These are phyloP conservation scores for Chrysoporthe puriensis DNA, from an alignment of 2,329 filamentous ascomycete genomes.

Conservation along the genomic window DNA sequence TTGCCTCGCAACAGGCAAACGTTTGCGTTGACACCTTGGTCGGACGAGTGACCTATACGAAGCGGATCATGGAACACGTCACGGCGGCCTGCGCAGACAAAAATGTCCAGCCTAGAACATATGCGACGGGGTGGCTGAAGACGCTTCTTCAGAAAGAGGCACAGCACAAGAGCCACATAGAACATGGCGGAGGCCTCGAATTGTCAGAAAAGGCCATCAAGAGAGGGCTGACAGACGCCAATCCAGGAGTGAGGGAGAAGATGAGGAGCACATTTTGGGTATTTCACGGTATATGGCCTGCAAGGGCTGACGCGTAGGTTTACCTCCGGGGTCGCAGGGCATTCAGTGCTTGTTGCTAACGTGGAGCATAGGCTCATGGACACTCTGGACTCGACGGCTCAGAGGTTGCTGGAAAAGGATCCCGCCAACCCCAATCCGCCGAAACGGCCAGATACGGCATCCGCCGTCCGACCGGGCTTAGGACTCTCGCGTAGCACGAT, in stretches of 20 bases:
- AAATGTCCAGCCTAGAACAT: constrained; percentile 84
- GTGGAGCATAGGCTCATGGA: constrained; percentile 68
- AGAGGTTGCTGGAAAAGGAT: constrained; percentile 80
- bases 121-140: constrained; percentile 80
- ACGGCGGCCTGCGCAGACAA: constrained; percentile 86
- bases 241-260: constrained; percentile 85
- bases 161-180: constrained; percentile 78
- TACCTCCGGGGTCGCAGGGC: not conserved
- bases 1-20: constrained; percentile 83
- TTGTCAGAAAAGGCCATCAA: constrained; percentile 85
- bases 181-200: constrained; percentile 83
- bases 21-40: constrained; percentile 80
- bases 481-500: constrained; percentile 67
- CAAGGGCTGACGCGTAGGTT: constrained; percentile 72
- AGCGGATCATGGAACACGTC: constrained; percentile 83
- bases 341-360: constrained; percentile 29
- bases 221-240: constrained; percentile 85
- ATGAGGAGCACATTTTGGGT: constrained; percentile 87
- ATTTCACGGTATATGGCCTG: constrained; percentile 77
- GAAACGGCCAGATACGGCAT: constrained; percentile 53
- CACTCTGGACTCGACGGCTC: constrained; percentile 76
- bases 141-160: constrained; percentile 78
- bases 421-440: constrained; percentile 77
- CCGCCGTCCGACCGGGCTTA: constrained; percentile 56
- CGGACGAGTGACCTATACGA: constrained; percentile 76